Conservation (phyloP, 305 asterid species). For the Fraxinus paxiana region DNA sequence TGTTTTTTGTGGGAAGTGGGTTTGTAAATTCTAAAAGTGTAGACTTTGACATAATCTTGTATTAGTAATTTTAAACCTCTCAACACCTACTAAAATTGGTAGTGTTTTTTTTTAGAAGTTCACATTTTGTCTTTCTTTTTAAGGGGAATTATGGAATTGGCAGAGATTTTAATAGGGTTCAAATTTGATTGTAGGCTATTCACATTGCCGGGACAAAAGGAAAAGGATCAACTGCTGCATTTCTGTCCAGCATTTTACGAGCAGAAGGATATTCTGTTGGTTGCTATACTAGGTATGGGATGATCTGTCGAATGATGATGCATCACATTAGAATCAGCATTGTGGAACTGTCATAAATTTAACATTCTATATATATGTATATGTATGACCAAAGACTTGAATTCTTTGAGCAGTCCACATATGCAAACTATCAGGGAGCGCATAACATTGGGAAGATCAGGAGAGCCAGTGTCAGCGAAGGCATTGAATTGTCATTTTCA, state of each 20-base stretch:
- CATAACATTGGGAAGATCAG: constrained; percentile 59
- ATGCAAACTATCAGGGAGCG: constrained; percentile 85
- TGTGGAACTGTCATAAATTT: background rate
- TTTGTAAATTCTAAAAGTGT: background rate
- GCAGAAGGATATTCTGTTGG: constrained; percentile 92
- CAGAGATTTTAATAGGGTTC: constrained; percentile 5
- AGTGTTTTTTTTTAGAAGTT: background rate
- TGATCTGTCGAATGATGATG: constrained; percentile 7
- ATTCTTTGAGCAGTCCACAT: constrained; percentile 67
- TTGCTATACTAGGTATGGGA: constrained; percentile 72
- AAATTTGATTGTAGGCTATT: constrained; percentile 48
- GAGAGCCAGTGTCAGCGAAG: constrained; percentile 67
- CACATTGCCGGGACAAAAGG: constrained; percentile 97
- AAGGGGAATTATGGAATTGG: background rate
- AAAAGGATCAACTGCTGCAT: constrained; percentile 94
- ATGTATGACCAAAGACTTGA: constrained; percentile 17
- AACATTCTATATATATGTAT: constrained; percentile 8
- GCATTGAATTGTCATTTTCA: constrained; percentile 55
- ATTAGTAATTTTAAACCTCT: background rate
- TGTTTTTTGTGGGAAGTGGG: background rate
- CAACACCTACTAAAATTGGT: background rate
- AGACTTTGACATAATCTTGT: background rate
- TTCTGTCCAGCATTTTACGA: constrained; percentile 71
- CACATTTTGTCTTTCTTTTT: constrained; percentile 3
- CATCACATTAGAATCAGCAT: constrained; percentile 15